These are phyloP conservation scores for Trichaptum fuscoviolaceum DNA, from an alignment of 768 basidiomycete genomes.

Conservation along the genomic window DNA sequence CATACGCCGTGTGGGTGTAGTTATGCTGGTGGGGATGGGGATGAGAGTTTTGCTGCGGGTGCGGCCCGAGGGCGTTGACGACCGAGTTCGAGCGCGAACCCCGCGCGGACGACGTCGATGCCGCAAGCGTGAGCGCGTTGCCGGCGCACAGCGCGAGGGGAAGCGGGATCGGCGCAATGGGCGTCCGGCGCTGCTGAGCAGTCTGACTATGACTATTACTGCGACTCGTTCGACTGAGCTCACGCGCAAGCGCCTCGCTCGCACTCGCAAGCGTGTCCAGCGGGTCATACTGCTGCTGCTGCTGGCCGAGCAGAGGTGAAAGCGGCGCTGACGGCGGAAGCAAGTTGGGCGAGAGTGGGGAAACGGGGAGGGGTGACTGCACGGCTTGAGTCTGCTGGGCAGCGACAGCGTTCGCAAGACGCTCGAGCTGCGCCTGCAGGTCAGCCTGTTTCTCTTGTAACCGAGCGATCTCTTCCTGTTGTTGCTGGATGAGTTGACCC, in stretches of 20 bases:
- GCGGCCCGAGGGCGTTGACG: background rate
- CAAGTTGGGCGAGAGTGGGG: conserved; percentile 21
- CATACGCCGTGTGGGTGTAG: no score
- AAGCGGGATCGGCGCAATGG: conserved; percentile 21
- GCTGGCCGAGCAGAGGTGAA: background rate
- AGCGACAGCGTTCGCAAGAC: conserved; percentile 21
- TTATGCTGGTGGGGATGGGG: conserved; percentile 16
- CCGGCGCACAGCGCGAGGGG: conserved; percentile 37
- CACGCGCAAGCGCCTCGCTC: conserved; percentile 77
- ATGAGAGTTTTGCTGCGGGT: conserved; percentile 13
- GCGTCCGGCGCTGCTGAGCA: conserved; percentile 19
- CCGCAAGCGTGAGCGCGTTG: conserved; percentile 13
- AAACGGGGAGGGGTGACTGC: conserved; percentile 5
- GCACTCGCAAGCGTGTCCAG: conserved; percentile 71
- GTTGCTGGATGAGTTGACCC: conserved; percentile 26
- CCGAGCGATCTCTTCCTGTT: conserved; percentile 5
- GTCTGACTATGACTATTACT: conserved; percentile 21
- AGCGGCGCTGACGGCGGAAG: conserved; percentile 6
- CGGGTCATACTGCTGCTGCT: conserved; percentile 38
- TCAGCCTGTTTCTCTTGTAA: background rate
- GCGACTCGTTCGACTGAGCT: conserved; percentile 51
- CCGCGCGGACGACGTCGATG: conserved; percentile 18
- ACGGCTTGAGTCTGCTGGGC: conserved; percentile 23
- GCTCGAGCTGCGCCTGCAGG: background rate
- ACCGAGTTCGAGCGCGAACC: background rate